A percentile compares a stretch with the other conserved stretches of the same genome.
These are phyloP conservation scores for Boletus reticulatus DNA, from an alignment of 768 basidiomycete genomes.

Conservation along the genomic window DNA sequence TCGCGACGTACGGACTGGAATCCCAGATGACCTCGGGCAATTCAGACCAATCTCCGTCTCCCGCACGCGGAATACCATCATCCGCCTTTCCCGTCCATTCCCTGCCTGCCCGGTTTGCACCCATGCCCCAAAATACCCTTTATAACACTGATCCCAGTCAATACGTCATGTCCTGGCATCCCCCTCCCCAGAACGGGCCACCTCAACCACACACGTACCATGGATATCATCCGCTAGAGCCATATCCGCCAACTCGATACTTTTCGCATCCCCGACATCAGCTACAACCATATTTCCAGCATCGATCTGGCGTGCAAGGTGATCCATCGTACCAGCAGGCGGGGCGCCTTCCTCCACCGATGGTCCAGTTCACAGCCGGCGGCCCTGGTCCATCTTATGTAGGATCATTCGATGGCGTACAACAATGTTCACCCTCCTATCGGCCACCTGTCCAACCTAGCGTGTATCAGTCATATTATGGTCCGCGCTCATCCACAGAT, in stretches of 20 bases:
- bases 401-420: conserved; percentile 22
- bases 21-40: background rate
- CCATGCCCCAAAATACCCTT: conserved; percentile 34
- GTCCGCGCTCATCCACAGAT: conserved; percentile 26
- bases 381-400: conserved; percentile 15
- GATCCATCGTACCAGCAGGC: conserved; percentile 26
- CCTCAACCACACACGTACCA: conserved; percentile 35
- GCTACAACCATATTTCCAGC: conserved; percentile 39
- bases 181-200: conserved; percentile 30
- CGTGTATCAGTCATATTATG: conserved; percentile 51
- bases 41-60: background rate
- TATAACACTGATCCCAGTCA: conserved; percentile 39
- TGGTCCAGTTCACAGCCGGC: conserved; percentile 24
- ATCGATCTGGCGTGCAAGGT: conserved; percentile 34
- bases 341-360: conserved; percentile 13
- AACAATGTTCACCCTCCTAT: conserved; percentile 19
- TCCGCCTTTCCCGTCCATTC: conserved; percentile 25
- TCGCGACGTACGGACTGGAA: background rate
- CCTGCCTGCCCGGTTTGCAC: conserved; percentile 18
- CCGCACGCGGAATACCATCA: background rate
- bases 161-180: conserved; percentile 48
- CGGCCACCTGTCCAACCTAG: conserved; percentile 32
- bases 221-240: conserved; percentile 35
- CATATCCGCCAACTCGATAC: conserved; percentile 39
- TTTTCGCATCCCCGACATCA: conserved; percentile 36